Evolutionary conservation across 306 rosid species (phyloP).

Genomic region (Lathyrus aphaca): DNA sequence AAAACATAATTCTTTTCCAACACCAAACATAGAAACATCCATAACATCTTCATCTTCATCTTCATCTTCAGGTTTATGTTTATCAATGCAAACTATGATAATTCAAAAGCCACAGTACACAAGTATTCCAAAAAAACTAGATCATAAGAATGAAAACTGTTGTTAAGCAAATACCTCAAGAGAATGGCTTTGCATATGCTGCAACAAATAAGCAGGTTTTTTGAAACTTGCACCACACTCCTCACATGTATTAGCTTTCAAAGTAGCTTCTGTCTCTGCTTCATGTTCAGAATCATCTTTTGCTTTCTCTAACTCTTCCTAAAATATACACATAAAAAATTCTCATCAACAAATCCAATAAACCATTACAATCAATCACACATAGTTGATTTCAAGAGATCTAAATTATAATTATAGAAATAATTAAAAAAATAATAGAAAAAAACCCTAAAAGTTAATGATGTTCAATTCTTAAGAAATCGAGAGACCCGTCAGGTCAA

Average conservation of each 20-base stretch:
- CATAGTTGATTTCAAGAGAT: background rate
- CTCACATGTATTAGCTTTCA: slow-evolving; percentile 56
- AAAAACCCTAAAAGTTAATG: background rate
- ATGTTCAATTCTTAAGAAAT: background rate
- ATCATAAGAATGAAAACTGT: too few species aligned
- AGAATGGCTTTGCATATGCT: slow-evolving; percentile 85
- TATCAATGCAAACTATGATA: background rate
- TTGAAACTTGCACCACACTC: slow-evolving; percentile 75
- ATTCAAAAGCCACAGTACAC: background rate
- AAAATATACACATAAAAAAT: background rate
- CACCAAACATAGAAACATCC: background rate
- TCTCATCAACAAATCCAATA: background rate
- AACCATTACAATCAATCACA: background rate
- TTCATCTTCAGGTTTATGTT: too few species aligned
- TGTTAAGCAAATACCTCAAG: slow-evolving; percentile 59
- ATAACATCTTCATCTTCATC: background rate
- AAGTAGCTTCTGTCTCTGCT: background rate
- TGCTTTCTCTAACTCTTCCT: slow-evolving; percentile 60
- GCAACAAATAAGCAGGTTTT: slow-evolving; percentile 74
- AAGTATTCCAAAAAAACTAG: too few species aligned
- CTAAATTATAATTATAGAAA: too few species aligned
- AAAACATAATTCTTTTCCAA: background rate
- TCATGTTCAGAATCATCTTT: slow-evolving; percentile 36
- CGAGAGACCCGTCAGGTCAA: background rate
- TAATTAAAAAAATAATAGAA: background rate